These are phyloP conservation scores for Hsuehochloa calcarea DNA, from an alignment of 176 grass and related monocot genomes.

Conservation along the genomic window DNA sequence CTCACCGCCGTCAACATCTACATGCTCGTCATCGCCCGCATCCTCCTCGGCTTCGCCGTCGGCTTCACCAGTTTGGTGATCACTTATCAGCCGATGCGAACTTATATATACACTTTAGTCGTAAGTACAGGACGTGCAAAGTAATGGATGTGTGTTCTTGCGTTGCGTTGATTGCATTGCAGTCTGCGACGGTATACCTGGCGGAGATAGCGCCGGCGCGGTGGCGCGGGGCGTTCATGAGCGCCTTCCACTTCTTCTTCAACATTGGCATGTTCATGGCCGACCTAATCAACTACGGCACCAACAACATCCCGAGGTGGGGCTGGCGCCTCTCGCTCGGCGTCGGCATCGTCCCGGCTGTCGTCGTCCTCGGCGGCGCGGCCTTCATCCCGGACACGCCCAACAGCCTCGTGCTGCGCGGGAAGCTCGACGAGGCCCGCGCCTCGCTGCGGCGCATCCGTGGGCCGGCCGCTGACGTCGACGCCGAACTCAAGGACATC, in stretches of 20 bases:
- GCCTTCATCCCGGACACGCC: slow-evolving; percentile 44
- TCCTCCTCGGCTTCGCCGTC: slow-evolving; percentile 83
- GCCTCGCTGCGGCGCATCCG: slow-evolving; percentile 41
- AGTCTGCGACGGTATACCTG: slow-evolving; percentile 43
- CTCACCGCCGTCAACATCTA: slow-evolving; percentile 59
- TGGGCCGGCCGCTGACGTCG: slow-evolving; percentile 7
- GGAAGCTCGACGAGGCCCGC: slow-evolving; percentile 18
- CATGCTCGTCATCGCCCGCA: slow-evolving; percentile 81
- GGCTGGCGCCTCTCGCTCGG: slow-evolving; percentile 57
- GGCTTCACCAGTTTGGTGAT: slow-evolving; percentile 84
- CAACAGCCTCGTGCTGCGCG: slow-evolving; percentile 48
- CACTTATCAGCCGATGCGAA: neutral
- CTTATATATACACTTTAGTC: neutral
- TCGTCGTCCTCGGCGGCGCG: slow-evolving; percentile 26
- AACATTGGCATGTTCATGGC: slow-evolving; percentile 38
- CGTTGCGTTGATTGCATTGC: neutral
- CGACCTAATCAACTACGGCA: slow-evolving; percentile 51
- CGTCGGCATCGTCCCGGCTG: slow-evolving; percentile 33
- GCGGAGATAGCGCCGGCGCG: slow-evolving; percentile 50
- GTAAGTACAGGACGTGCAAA: neutral
- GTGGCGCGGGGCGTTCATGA: slow-evolving; percentile 52
- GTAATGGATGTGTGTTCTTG: neutral
- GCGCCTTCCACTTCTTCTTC: slow-evolving; percentile 47
- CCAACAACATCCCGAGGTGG: slow-evolving; percentile 26
- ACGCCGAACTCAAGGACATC: slow-evolving; percentile 45